Evolutionary conservation across 2,329 filamentous ascomycete genomes (phyloP).

Genomic region (Penicillium sp.): DNA sequence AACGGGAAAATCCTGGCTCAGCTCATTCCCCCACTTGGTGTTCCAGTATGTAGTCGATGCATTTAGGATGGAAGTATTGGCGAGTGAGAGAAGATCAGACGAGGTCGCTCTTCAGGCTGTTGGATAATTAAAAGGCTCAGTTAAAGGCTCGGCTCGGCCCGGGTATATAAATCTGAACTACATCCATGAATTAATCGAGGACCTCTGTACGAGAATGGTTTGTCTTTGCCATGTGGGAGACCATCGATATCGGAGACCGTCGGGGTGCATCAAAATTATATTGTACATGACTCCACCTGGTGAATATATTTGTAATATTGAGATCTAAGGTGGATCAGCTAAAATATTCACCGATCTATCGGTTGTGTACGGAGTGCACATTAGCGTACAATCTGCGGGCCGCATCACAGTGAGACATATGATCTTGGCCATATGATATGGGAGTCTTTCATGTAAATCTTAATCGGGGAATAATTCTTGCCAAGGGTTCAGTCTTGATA

Average conservation of each 20-base stretch:
- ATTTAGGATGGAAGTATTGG: too few relatives aligned
- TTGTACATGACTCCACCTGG: not conserved
- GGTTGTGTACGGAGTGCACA: too few relatives aligned
- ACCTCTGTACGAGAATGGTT: not conserved
- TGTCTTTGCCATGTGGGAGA: not conserved
- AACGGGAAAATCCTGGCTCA: too few relatives aligned
- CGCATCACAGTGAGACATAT: not conserved
- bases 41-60: too few relatives aligned
- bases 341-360: not conserved
- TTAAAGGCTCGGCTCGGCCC: not conserved
- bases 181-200: not conserved
- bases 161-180: not conserved
- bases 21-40: too few relatives aligned
- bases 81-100: too few relatives aligned
- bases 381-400: not conserved
- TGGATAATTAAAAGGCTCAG: not conserved
- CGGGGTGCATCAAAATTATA: not conserved
- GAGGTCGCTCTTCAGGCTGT: too few relatives aligned
- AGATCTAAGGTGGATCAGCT: not conserved
- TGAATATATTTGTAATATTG: not conserved
- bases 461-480: not conserved
- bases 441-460: not conserved
- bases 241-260: not conserved
- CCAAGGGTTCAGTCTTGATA: not conserved
- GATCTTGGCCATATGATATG: not conserved